A percentile compares a stretch with the other conserved stretches of the same genome.
Conservation (phyloP, 192 early-diverging fungal species). For the Coemansia sp. region DNA sequence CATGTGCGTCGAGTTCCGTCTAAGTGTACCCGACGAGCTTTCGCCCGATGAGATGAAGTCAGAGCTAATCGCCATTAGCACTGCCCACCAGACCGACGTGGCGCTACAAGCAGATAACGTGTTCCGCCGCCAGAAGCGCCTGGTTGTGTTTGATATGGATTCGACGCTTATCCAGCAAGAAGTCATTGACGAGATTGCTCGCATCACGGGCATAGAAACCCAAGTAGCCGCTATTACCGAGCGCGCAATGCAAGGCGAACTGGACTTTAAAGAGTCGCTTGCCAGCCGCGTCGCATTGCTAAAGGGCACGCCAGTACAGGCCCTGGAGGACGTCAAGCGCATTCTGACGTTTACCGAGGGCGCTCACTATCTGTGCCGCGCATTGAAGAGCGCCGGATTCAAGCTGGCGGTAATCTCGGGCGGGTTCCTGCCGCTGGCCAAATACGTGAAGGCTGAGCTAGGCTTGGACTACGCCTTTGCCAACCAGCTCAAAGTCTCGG, state of each 20-base stretch:
- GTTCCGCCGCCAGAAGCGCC: constrained; percentile 82
- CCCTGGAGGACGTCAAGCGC: constrained; percentile 75
- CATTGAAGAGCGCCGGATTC: constrained; percentile 88
- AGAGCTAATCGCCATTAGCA: constrained; percentile 69
- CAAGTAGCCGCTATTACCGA: constrained; percentile 93
- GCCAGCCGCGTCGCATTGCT: constrained; percentile 81
- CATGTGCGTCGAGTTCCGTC: constrained; percentile 78
- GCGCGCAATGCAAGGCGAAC: constrained; percentile 95
- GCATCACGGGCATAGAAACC: constrained; percentile 85
- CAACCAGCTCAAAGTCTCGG: constrained; percentile 84
- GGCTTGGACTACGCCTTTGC: constrained; percentile 98
- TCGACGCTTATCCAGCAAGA: constrained; percentile 98
- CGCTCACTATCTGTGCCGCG: constrained; percentile 83
- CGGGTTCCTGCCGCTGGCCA: constrained; percentile 92
- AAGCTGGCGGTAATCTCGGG: constrained; percentile 96
- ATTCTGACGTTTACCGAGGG: constrained; percentile 85
- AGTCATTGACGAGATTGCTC: constrained; percentile 98
- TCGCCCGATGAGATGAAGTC: constrained; percentile 68
- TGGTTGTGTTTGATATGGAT: constrained; percentile 99
- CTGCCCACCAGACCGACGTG: constrained; percentile 72
- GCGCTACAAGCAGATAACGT: constrained; percentile 87
- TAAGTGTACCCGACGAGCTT: constrained; percentile 70
- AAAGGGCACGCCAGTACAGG: constrained; percentile 78
- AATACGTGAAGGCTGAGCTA: constrained; percentile 85
- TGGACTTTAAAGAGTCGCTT: constrained; percentile 95